Percentiles rank a stretch among this genome's conserved stretches.
These are phyloP conservation scores for Panaeolus papilionaceus DNA, from an alignment of 768 basidiomycete genomes.

Conservation along the genomic window DNA sequence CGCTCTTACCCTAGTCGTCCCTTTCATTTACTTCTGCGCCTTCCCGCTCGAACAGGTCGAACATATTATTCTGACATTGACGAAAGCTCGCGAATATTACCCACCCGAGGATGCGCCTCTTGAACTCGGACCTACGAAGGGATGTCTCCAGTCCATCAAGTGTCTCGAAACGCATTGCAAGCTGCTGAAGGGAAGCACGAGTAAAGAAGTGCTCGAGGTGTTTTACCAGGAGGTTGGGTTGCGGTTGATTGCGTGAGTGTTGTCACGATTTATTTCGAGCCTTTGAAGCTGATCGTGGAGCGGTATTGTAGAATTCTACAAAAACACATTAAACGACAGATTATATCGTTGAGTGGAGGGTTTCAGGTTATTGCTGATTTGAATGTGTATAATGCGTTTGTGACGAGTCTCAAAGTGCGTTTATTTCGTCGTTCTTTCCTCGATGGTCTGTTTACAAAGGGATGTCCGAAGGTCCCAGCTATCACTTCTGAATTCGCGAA, in stretches of 20 bases:
- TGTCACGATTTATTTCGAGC: conserved; percentile 23
- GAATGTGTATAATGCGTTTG: conserved; percentile 91
- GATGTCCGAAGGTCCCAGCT: conserved; percentile 59
- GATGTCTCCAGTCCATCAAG: conserved; percentile 88
- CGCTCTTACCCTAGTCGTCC: background rate
- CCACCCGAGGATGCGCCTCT: conserved; percentile 81
- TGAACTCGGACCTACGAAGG: conserved; percentile 85
- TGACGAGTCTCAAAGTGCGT: conserved; percentile 80
- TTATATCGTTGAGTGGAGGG: conserved; percentile 92
- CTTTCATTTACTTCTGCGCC: no score
- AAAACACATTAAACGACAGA: conserved; percentile 96
- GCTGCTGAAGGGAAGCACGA: conserved; percentile 90
- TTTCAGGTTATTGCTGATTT: conserved; percentile 97
- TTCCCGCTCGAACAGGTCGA: conserved; percentile 68
- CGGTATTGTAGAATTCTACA: conserved; percentile 77
- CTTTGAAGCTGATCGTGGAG: conserved; percentile 1
- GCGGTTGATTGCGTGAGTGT: conserved; percentile 75
- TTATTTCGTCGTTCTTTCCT: background rate
- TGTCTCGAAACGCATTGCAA: conserved; percentile 93
- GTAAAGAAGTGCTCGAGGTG: conserved; percentile 95
- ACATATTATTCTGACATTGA: conserved; percentile 85
- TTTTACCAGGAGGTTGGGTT: conserved; percentile 98
- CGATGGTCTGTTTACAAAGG: background rate
- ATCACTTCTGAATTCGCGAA: conserved; percentile 91
- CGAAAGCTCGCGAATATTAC: conserved; percentile 88